phyloP scores from a whole-genome alignment of 2,329 filamentous ascomycete species.

The Macrophomina phaseolina region DNA sequence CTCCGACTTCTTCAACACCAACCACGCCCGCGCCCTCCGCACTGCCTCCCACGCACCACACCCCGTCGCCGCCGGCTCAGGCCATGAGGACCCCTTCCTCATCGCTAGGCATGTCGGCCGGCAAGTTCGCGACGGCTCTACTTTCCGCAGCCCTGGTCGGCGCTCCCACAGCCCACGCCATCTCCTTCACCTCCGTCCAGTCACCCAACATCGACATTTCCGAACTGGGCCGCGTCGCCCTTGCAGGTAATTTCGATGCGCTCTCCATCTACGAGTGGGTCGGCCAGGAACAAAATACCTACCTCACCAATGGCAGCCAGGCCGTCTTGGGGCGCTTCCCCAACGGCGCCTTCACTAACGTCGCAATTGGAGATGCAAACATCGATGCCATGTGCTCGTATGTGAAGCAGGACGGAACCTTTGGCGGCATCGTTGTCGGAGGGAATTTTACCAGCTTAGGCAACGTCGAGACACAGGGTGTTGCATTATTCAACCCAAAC shows the following conservation, averaged over 20 bases:
- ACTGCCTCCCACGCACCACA: constrained; percentile 3
- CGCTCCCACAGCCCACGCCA: constrained; percentile 36
- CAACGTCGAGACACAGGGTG: constrained; percentile 72
- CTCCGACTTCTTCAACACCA: constrained; percentile 30
- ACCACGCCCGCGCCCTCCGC: constrained; percentile 30
- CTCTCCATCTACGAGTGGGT: constrained; percentile 88
- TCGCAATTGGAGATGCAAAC: constrained; percentile 79
- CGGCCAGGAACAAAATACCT: constrained; percentile 73
- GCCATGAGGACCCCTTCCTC: constrained; percentile 47
- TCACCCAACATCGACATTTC: constrained; percentile 78
- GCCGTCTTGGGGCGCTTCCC: constrained; percentile 82
- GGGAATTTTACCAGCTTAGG: constrained; percentile 96
- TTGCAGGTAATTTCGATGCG: constrained; percentile 88
- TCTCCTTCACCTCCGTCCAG: constrained; percentile 66
- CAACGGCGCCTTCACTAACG: constrained; percentile 78
- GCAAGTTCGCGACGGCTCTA: constrained; percentile 44
- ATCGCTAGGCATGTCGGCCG: constrained; percentile 44
- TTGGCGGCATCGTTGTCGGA: constrained; percentile 80
- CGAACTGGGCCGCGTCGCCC: constrained; percentile 78
- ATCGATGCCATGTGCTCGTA: constrained; percentile 91
- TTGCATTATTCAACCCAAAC: constrained; percentile 80
- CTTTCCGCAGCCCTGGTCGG: constrained; percentile 34
- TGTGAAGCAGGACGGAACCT: constrained; percentile 63
- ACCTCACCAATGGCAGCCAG: constrained; percentile 77
- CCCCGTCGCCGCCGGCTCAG: constrained; percentile 32